Percentiles rank a stretch among this genome's conserved stretches.
Conservation (phyloP, 208 protist species). For the Trypanosoma mega region DNA sequence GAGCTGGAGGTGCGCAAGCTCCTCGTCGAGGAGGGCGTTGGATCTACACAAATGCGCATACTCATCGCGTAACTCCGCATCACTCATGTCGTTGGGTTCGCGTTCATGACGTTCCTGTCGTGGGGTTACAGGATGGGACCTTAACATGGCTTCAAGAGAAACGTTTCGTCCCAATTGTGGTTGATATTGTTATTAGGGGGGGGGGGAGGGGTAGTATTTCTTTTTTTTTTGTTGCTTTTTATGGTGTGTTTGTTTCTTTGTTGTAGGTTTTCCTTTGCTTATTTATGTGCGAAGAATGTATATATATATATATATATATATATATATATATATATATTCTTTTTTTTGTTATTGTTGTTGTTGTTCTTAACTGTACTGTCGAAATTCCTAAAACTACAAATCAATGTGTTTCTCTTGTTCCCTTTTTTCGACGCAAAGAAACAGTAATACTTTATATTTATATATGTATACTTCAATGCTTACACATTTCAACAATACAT, state of each 20-base stretch:
- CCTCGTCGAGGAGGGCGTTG: slow-evolving; percentile 35
- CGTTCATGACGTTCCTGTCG: slow-evolving; percentile 19
- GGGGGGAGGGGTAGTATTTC: neutral
- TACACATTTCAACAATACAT: no score
- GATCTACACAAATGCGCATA: slow-evolving; percentile 47
- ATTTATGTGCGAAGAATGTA: no score
- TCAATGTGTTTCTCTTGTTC: no score
- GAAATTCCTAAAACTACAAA: no score
- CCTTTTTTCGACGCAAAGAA: no score
- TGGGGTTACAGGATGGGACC: slow-evolving; percentile 17
- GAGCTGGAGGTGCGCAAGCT: slow-evolving; percentile 37
- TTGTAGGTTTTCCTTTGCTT: neutral
- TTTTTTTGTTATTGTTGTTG: no score
- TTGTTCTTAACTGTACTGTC: no score
- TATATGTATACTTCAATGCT: no score
- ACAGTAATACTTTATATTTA: no score
- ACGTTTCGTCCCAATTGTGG: no score
- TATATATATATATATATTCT: neutral
- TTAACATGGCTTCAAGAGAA: slow-evolving; percentile 2
- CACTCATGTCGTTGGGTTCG: slow-evolving; percentile 49
- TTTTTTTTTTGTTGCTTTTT: slow-evolving; percentile 1
- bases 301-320: no score
- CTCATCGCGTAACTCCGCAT: slow-evolving; percentile 55
- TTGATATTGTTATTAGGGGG: no score
- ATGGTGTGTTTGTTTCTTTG: neutral